A percentile compares a stretch with the other conserved stretches of the same genome.
phyloP scores from a whole-genome alignment of 2,329 filamentous ascomycete genomes.

The Sporothrix inflata region DNA sequence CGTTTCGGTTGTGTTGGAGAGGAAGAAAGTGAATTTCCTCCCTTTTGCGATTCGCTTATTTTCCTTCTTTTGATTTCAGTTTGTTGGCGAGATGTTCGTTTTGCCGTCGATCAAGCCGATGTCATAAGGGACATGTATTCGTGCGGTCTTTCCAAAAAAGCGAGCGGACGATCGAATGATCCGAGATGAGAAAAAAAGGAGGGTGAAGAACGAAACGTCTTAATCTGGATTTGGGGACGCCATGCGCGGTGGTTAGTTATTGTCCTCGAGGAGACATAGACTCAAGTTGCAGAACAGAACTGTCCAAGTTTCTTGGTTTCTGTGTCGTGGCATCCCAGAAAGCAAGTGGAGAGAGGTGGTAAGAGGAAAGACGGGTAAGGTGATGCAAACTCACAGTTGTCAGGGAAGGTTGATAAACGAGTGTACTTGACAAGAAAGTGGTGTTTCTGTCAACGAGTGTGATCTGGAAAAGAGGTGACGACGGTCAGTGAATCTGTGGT shows the following conservation, averaged over 20 bases:
- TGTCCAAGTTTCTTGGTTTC: background rate
- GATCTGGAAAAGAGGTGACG: conserved; percentile 34
- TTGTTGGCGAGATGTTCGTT: conserved; percentile 7
- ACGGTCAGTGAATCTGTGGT: conserved; percentile 35
- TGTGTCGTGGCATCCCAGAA: background rate
- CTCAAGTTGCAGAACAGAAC: background rate
- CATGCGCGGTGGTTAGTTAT: conserved; percentile 23
- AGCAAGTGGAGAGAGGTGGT: background rate
- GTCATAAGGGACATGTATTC: conserved; percentile 24
- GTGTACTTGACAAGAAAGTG: conserved; percentile 59
- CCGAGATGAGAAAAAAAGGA: conserved; percentile 23
- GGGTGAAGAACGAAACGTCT: conserved; percentile 14
- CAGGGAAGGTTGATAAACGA: conserved; percentile 56
- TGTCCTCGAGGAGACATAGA: background rate
- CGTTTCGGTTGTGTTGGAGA: background rate
- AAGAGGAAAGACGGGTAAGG: background rate
- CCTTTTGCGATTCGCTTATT: conserved; percentile 4
- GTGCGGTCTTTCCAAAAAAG: conserved; percentile 25
- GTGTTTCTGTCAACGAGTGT: conserved; percentile 54
- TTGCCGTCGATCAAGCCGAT: conserved; percentile 17
- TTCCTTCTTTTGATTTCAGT: background rate
- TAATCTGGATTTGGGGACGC: conserved; percentile 16
- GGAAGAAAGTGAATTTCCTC: background rate
- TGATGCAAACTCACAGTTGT: conserved; percentile 47
- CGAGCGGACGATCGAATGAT: conserved; percentile 30